Evolutionary conservation across 148 eudicot species (phyloP), one percentile per base, ranked within the genome.

Genomic region (Arctostaphylos glauca): DNA sequence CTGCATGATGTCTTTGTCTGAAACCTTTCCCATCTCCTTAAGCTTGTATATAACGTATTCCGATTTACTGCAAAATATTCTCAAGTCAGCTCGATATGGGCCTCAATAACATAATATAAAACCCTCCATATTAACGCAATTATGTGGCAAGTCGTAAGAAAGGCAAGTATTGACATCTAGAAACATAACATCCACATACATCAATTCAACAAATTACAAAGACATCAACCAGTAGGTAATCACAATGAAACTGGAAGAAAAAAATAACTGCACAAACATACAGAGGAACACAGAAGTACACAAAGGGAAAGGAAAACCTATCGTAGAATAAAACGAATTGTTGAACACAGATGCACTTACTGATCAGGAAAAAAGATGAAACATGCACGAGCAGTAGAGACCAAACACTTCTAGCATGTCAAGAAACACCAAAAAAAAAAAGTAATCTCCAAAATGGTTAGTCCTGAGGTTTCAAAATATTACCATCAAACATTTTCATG

Each of bases 1-100:
- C 83, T 81, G 86, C 74, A 89, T 79, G 47, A 96, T 87, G 86
- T 96, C 99, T 89, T 94, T 94, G 76, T 96, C 99, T 74, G 97
- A 86, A 41, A 96, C 87, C 84, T 89, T 94, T 16, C 94, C 95
- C 98, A 96, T 89, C 89, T 93, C 99, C 90, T 94, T 96, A 68
- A 96, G 95, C 91, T 96, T 96, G 95, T 96, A 96, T 86, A 96
- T 90, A n/a, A 94, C 98, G 81, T 85, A 96, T 84, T 96, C 99
- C 0, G 99, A 93, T 83, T 96, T 96, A 80, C 99, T 96, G 95
- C 89, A 66, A 91, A 84, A 76, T 56, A 70, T 31, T 76, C 54
- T 52, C 6, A 72, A 43, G 48, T 68, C 50, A 55, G 49, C 49
- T 25, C 10, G 43, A 66, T 66, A 72, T 25, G 43, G 68, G 21